Base-by-base conservation (phyloP, 2,329 filamentous ascomycete species). In the Penicillium occitanis region DNA sequence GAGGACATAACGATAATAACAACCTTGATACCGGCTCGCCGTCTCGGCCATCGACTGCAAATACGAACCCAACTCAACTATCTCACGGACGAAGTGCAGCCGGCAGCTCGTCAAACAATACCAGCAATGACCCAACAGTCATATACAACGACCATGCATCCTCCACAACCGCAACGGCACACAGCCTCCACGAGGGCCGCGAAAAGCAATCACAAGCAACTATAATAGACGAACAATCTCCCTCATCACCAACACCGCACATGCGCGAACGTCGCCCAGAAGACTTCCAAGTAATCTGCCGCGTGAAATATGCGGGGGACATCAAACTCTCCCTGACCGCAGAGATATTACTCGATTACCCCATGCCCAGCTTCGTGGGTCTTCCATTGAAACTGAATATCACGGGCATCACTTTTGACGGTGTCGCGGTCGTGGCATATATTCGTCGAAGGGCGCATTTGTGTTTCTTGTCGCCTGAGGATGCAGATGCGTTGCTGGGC, bases 341-440 rank as follows among this genome's bases (percentile, higher is more conserved):
- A 0, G 93, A 98, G 79, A 97, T 99, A 50, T 83, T 98, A 37
- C 88, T 99, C 40, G 95, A 99, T 79, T 99, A 99, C 76, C 95
- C 95, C 0, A 98, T 98, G 92, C 93, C 93, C 48, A 96, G 92
- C 81, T 99, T 99, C 74, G 94, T 98, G 2, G 93, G 93, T 13
- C 94, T 99, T 68, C 95, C 95, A 1, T 85, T 99, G 57, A 94
- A 95, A 77, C 84, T 99, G 30, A 97, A 94, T 76, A 96, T 99
- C 71, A 98, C 95, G 0, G 95, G 95, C 0, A 80, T 99, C 67
- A 93, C 91, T 0, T 99, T 99, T 79, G 94, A 99, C 75, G 95
- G 95, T 0, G 91, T 98, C 10, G 94, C 93, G 0, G 91, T 98
- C 57, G 79, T 97, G 66, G 95, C 95, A 10, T 90, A 96, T 78